Conservation (phyloP, 2,329 filamentous ascomycete species). For the Emydomyces testavorans region DNA sequence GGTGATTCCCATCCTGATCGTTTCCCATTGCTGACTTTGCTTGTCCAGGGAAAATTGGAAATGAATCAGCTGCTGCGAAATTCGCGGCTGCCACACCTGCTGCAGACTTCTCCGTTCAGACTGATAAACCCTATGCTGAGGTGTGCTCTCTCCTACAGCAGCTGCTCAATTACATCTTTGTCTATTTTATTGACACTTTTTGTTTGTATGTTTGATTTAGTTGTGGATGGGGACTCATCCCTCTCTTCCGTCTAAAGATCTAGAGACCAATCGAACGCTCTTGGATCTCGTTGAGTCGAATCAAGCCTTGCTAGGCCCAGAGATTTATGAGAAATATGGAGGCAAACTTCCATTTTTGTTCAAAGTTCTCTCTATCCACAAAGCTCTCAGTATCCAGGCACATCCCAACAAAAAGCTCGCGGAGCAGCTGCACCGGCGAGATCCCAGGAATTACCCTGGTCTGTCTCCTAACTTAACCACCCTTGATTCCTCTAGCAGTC, state of each 20-base stretch:
- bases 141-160: conserved; percentile 37
- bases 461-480: conserved; percentile 15
- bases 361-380: conserved; percentile 93
- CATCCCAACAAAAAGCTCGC: conserved; percentile 93
- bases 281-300: conserved; percentile 83
- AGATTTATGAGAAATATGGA: conserved; percentile 63
- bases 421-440: conserved; percentile 70
- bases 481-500: not conserved
- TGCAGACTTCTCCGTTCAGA: conserved; percentile 61
- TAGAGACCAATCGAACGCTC: conserved; percentile 70
- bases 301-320: conserved; percentile 62
- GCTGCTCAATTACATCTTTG: no score
- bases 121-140: conserved; percentile 90
- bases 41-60: conserved; percentile 64
- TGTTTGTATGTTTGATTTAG: conserved; percentile 36
- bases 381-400: conserved; percentile 92
- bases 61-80: conserved; percentile 73
- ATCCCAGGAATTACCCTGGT: conserved; percentile 84
- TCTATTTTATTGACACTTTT: not conserved
- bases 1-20: conserved; percentile 19
- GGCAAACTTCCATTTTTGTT: conserved; percentile 87
- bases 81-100: conserved; percentile 77
- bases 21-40: conserved; percentile 22
- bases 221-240: conserved; percentile 99
- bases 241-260: conserved; percentile 83